Base-by-base conservation (phyloP, 371 early-diverging fungal species). In the Mortierella sp. region DNA sequence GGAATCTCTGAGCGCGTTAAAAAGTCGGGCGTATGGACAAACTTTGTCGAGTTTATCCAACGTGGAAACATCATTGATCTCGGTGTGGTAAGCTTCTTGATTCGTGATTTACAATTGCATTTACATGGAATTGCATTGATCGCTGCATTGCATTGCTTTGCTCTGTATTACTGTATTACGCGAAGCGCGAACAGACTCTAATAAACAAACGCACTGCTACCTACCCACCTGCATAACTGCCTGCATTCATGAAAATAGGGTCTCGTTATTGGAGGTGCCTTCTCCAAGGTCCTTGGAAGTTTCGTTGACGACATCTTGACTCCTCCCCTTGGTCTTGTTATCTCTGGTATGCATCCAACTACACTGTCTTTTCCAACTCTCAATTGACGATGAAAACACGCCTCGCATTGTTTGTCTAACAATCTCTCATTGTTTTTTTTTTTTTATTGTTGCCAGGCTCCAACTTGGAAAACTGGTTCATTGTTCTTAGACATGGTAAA, bases 381-480 rank as follows among this genome's bases (percentile, higher is more conserved):
- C 35, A 35, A 6, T 35, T 35, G 35, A 35, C 35, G 6, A 4
- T 4, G 35, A 35, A 35, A 35, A 35, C 6, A 35, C 35, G 26
- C 16, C 58, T 40, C 12, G 26, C 51, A 32, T 28, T 40, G 18
- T 12, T 40, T 40, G n/a, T 22, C 14, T 16, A 14, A 20, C 24
- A 24, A 10, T 26, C 24, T 3, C 37, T n/a, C n/a, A n/a, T n/a
- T n/a, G n/a, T n/a, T n/a, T 49, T 8, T 47, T 37, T 55, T 30
- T 16, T 43, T 39, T 45, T 43, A 10, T 54, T 54, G 1, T 54
- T 54, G 2, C 9, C 28, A 84, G 84, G 78, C 14, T 73, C 83
- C 47, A 83, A 85, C 72, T 72, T 85, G 64, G 84, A 79, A 62
- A 85, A 85, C 63, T 85, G 69, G 66, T 85, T 85, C 70, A 79